Evolutionary conservation across 768 basidiomycete genomes (phyloP), one percentile per base, ranked within the genome.

Genomic region (Kwoniella pini): DNA sequence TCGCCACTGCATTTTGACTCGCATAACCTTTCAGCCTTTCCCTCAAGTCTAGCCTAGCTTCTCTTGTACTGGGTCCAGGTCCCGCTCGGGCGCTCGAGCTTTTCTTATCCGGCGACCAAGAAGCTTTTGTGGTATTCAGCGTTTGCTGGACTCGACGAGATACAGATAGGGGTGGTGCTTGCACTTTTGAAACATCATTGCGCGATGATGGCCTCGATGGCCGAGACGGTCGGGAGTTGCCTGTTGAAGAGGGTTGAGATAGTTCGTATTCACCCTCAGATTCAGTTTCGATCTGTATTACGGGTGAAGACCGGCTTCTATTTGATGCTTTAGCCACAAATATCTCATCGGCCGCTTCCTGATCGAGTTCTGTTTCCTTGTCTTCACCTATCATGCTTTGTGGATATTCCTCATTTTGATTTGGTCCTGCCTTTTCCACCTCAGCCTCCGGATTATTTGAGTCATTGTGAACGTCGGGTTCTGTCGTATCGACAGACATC

Each of bases 21-120:
- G 86, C 82, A 78, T 86, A 89, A 11, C 77, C 82, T 43, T 78
- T 81, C 57, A 90, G 69, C 51, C 76, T 82, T 51, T 77, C 80
- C 55, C 83, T 80, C 52, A 88, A 75, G 30, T 53, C 56, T 31
- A 60, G 71, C 80, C 60, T 78, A 72, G 60, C 64, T 72, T 71
- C 44, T 21, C 54, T 63, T 39, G 53, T 30, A 28, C 19, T 62
- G 30, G 54, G 52, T 36, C 57, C 56, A 22, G 63, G 45, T 49
- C 65, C 58, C 17, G 59, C 42, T 11, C 51, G 43, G 3, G 59
- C 17, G 21, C 28, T 31, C 12, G 55, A 15, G 11, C 21, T 28
- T 15, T 48, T 61, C 28, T 60, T 42, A 46, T 68, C 61, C 19
- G 69, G 64, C 26, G 68, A 63, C 84, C 86, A 88, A 1, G 78